Evolutionary conservation across 2,329 filamentous ascomycete genomes (phyloP), one percentile per base, ranked within the genome.

Genomic region (Rhytidhysteron rufulum): DNA sequence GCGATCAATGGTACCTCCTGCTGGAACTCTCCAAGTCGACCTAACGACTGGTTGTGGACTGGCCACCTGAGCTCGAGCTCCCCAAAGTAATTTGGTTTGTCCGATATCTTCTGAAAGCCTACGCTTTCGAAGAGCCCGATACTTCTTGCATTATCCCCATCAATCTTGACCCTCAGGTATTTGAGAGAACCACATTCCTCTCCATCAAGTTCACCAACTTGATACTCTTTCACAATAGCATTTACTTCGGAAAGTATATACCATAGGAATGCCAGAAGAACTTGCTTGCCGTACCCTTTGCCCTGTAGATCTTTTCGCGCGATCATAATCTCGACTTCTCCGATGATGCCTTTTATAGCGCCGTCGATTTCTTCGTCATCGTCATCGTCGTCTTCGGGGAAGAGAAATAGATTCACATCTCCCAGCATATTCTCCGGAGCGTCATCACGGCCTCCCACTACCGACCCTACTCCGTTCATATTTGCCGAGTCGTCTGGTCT

Each of bases 271-370:
- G 79, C 68, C 3, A 80, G 58, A 1, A 95, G 71, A 0, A 85
- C 79, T 0, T 78, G 77, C 4, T 73, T 70, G 0, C 88, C 89
- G 5, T 81, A 69, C 0, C 88, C 88, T 6, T 71, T 69, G 0
- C 83, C 71, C 18, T 83, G 80, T 21, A 79, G 67, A 0, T 62
- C 56, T 4, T 66, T 66, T 2, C 71, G 68, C 0, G 88, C 88
- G 45, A 95, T 82, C 89, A 95, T 95, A 48, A 95, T 78, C 63
- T 95, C 88, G 5, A 95, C 66, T 58, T 95, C 89, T 18, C 86
- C 89, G 3, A 84, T 64, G 43, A 3, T 53, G 43, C 6, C 42
- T 27, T 4, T 30, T 15, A 13, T 36, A 4, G 13, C 10, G 13
- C 41, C 42, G 11, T 40, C 50, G 10, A 45, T 40, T n/a, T 56